A percentile compares a stretch with the other conserved stretches of the same genome.
These are phyloP conservation scores for Carex pumila DNA, from an alignment of 176 grass and related monocot genomes.

Conservation along the genomic window DNA sequence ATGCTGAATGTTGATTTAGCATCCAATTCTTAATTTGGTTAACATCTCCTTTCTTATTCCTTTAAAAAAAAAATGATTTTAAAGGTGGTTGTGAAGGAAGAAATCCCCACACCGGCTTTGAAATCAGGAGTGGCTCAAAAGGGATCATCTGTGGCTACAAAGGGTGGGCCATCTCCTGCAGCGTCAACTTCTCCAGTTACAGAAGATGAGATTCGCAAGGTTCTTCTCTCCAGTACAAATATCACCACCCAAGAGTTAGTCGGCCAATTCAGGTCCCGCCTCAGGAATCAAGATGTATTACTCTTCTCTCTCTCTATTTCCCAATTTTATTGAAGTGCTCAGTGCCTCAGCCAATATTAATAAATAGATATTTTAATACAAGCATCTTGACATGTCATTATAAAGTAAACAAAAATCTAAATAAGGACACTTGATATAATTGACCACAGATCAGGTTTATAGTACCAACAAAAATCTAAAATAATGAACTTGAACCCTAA, in stretches of 20 bases:
- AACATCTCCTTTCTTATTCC: neutral
- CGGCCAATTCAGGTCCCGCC: conserved; percentile 85
- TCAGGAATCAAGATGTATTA: conserved; percentile 64
- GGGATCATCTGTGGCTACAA: neutral
- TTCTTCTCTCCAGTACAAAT: conserved; percentile 63
- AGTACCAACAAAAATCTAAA: no score
- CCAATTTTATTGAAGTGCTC: neutral
- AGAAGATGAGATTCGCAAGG: conserved; percentile 87
- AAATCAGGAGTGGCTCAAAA: conserved; percentile 27
- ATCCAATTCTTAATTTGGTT: neutral
- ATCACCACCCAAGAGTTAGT: conserved; percentile 90
- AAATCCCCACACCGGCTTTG: conserved; percentile 34
- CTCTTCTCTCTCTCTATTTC: conserved; percentile 1
- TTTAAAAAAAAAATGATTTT: neutral
- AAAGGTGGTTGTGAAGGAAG: conserved; percentile 14
- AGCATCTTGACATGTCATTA: neutral
- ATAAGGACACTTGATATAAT: neutral
- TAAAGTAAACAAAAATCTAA: neutral
- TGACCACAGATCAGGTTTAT: neutral
- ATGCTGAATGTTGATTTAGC: neutral
- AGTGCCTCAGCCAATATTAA: neutral
- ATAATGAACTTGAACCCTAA: neutral
- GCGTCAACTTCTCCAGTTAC: conserved; percentile 52
- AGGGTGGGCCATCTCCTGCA: conserved; percentile 9
- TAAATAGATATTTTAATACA: neutral